Base-by-base conservation (phyloP, 345 rosid species). In the Rubroshorea leprosula region DNA sequence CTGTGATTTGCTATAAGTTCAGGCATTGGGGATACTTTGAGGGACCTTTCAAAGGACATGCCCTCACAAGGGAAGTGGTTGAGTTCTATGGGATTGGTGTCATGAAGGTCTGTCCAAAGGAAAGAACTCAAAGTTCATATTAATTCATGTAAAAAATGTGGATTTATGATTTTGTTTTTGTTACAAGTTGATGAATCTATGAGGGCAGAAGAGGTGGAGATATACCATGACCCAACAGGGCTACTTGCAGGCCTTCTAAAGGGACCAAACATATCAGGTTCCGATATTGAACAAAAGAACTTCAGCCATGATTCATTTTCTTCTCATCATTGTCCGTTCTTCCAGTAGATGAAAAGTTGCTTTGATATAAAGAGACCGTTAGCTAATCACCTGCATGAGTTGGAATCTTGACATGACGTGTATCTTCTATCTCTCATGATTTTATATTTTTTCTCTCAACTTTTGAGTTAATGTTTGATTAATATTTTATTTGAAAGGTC, bases 21-120 rank as follows among this genome's bases (percentile, higher is more conserved):
- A 80, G 90, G 77, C 95, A 83, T 21, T 86, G 97, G 92, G 95
- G 95, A 19, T 77, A 68, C 75, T 89, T 81, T 70, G 90, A 83
- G 64, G 95, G 90, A 7, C 79, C 80, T 51, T 89, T 63, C 62
- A 80, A 80, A 69, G 80, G 77, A 5, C 90, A 86, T 61, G 81
- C 84, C 60, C 85, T 87, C 25, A 84, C 83, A 0, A 87, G 90
- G 23, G 77, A 84, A 51, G 74, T 39, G 74, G 79, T 75, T 31
- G 69, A 84, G 62, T 82, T 89, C 74, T 54, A 56, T 18, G 95
- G 92, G 5, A 20, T 86, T 1, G 92, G 81, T 48, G 71, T 73
- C 48, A 71, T 89, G 54, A 83, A 84, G 89, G 90, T 75, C 70
- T 50, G 14, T 23, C 54, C 5, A 1, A 5, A 35, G 12, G 1